These are phyloP conservation scores for Cordia subcordata DNA, from an alignment of 257 asterid genomes.

Conservation along the genomic window DNA sequence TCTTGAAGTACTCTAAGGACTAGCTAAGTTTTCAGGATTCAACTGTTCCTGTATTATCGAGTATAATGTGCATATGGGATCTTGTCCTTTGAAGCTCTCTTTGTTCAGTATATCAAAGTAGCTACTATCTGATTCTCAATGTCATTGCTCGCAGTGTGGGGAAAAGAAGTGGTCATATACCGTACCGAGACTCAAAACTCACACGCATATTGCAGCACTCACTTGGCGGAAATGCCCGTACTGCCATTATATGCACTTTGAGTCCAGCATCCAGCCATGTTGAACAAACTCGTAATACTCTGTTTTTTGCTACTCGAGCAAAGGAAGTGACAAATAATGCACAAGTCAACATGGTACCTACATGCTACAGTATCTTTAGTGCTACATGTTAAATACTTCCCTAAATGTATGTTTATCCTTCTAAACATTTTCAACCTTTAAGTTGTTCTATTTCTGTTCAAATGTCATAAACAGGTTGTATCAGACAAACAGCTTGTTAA, in stretches of 20 bases:
- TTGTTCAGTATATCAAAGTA: no score
- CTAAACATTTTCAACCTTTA: conserved; percentile 6
- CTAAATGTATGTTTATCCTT: background rate
- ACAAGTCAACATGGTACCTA: conserved; percentile 88
- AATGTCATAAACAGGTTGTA: conserved; percentile 47
- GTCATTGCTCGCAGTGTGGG: conserved; percentile 47
- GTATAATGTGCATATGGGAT: no score
- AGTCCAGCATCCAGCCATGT: conserved; percentile 92
- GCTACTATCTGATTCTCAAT: no score
- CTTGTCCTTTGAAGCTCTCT: no score
- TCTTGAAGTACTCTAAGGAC: no score
- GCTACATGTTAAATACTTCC: no score
- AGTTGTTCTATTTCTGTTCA: background rate
- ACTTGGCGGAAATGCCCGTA: conserved; percentile 95
- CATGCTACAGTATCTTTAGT: no score
- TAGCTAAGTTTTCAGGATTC: no score
- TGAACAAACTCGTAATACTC: conserved; percentile 93
- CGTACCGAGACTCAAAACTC: conserved; percentile 91
- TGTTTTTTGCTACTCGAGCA: conserved; percentile 85
- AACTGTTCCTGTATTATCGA: no score
- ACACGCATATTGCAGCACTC: conserved; percentile 97
- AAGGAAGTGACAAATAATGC: conserved; percentile 96
- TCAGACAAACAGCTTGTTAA: conserved; percentile 93
- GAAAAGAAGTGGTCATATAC: conserved; percentile 90
- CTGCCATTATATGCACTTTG: conserved; percentile 94